These are phyloP conservation scores for Heliosperma pusillum DNA, from an alignment of 148 eudicot species.

Conservation along the genomic window DNA sequence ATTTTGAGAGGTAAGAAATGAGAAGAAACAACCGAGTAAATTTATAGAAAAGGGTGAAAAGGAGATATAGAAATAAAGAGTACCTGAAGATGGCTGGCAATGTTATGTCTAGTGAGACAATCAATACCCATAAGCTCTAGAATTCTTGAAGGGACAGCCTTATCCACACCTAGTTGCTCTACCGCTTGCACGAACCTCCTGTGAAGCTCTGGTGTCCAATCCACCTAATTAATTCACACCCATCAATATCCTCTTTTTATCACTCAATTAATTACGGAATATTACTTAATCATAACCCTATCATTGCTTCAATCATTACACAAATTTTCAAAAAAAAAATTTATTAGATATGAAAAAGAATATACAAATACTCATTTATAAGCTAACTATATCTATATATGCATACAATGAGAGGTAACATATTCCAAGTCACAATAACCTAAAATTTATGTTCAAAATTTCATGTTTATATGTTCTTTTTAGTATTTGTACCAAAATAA, in stretches of 20 bases:
- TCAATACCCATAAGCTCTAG: constrained; percentile 94
- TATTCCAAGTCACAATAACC: too few relatives aligned
- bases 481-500: too few relatives aligned
- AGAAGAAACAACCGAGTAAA: neutral
- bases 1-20: too few relatives aligned
- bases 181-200: constrained; percentile 95
- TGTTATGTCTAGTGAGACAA: constrained; percentile 95
- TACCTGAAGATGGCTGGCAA: constrained; percentile 99
- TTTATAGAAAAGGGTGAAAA: too few relatives aligned
- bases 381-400: too few relatives aligned
- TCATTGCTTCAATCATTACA: constrained; percentile 1
- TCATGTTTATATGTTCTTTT: too few relatives aligned
- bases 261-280: neutral
- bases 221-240: constrained; percentile 47
- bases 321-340: too few relatives aligned
- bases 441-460: too few relatives aligned
- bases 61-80: too few relatives aligned
- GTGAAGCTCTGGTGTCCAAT: constrained; percentile 99
- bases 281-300: constrained; percentile 3
- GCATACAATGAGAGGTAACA: too few relatives aligned
- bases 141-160: constrained; percentile 97
- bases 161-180: constrained; percentile 94
- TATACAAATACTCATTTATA: too few relatives aligned
- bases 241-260: neutral
- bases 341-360: too few relatives aligned